Conservation (phyloP, 2,329 filamentous ascomycete species). For the Coniochaeta prunicola region DNA sequence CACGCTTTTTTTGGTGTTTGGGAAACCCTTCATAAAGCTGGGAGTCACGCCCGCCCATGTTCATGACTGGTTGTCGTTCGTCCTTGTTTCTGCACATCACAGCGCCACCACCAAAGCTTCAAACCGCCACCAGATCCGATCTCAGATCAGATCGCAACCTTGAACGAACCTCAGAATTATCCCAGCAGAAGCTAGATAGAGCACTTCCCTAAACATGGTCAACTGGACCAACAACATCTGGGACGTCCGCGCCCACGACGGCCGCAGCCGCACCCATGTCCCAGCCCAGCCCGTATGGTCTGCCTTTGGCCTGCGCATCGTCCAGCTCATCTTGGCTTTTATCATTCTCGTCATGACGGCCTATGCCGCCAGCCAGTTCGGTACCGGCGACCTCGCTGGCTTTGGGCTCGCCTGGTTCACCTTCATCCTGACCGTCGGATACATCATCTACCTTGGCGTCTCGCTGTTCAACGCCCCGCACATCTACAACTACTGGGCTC, state of each 20-base stretch:
- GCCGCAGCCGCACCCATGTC: conserved; percentile 10
- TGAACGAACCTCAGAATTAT: neutral
- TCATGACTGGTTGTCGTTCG: neutral
- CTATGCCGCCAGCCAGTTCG: conserved; percentile 8
- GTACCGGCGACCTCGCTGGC: conserved; percentile 2
- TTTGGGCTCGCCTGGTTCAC: conserved; percentile 8
- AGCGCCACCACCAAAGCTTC: neutral
- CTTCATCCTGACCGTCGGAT: conserved; percentile 12
- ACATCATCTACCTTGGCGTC: conserved; percentile 12
- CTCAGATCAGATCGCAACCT: neutral
- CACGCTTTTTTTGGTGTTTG: neutral
- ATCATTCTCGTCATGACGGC: conserved; percentile 9
- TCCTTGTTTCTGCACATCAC: neutral
- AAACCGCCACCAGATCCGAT: neutral
- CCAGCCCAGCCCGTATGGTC: conserved; percentile 12
- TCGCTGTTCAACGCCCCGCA: conserved; percentile 4
- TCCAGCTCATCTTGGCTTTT: conserved; percentile 10
- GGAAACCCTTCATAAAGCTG: neutral
- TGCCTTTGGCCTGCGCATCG: conserved; percentile 8
- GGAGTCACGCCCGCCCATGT: neutral
- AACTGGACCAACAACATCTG: conserved; percentile 4
- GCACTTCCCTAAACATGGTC: neutral
- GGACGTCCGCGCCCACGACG: conserved; percentile 5
- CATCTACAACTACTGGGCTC: conserved; percentile 10
- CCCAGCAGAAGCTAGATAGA: too few species aligned